Percentiles rank a stretch among this genome's conserved stretches.
phyloP scores from a whole-genome alignment of 192 early-diverging fungal species.

The Thamnidium elegans region DNA sequence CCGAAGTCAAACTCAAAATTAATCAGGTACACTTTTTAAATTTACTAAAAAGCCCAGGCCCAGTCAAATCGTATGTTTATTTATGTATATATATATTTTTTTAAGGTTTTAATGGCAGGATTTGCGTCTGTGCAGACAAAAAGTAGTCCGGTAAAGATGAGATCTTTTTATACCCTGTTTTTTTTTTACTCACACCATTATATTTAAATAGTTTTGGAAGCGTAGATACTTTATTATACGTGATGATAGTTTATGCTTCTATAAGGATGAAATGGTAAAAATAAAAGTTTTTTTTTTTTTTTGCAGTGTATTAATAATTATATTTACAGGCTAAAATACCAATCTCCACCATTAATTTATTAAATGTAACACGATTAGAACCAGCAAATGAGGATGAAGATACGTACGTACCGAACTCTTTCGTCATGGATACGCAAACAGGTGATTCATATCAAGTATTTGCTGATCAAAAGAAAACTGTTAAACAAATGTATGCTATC shows the following conservation, averaged over 20 bases:
- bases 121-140: slow-evolving; percentile 29
- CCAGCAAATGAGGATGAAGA: slow-evolving; percentile 24
- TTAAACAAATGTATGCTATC: slow-evolving; percentile 6
- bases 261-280: slow-evolving; percentile 43
- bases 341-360: slow-evolving; percentile 20
- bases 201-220: slow-evolving; percentile 50
- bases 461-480: slow-evolving; percentile 29
- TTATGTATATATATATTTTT: not conserved
- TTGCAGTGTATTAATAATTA: not conserved
- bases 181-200: not conserved
- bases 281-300: too few relatives aligned
- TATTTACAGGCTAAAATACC: slow-evolving; percentile 17
- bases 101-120: slow-evolving; percentile 28
- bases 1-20: too few relatives aligned
- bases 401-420: slow-evolving; percentile 31
- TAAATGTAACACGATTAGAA: slow-evolving; percentile 6
- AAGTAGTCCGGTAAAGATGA: slow-evolving; percentile 23
- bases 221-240: slow-evolving; percentile 58
- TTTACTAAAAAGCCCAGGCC: too few relatives aligned
- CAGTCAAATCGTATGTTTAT: too few relatives aligned
- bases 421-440: slow-evolving; percentile 19
- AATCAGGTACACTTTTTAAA: too few relatives aligned
- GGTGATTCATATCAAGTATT: slow-evolving; percentile 24
- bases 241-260: slow-evolving; percentile 46
- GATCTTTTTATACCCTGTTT: not conserved